These are phyloP conservation scores for Entomortierella parvispora DNA, from an alignment of 192 early-diverging fungal genomes.

Conservation along the genomic window DNA sequence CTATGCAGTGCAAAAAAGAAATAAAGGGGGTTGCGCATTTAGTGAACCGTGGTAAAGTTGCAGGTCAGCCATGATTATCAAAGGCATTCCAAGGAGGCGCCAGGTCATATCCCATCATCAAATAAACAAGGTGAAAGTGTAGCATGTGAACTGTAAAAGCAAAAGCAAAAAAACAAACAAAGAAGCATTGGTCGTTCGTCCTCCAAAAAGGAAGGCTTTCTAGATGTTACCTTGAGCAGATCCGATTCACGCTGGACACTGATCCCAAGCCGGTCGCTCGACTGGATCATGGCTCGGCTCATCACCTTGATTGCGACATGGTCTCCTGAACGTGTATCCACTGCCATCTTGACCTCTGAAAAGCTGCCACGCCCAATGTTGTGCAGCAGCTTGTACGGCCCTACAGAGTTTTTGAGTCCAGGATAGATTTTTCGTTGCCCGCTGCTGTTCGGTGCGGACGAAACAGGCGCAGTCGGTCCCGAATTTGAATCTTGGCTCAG, in stretches of 20 bases:
- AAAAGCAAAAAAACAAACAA: not conserved
- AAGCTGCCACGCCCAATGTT: conserved; percentile 67
- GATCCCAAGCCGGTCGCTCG: conserved; percentile 47
- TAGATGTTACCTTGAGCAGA: conserved; percentile 51
- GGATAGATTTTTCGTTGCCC: conserved; percentile 38
- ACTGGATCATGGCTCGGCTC: conserved; percentile 55
- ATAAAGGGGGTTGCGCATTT: conserved; percentile 6
- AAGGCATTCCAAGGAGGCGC: not conserved
- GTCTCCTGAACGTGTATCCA: conserved; percentile 54
- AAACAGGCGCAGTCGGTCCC: not conserved
- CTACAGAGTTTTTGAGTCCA: conserved; percentile 47
- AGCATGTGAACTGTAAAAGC: not conserved
- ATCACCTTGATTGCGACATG: conserved; percentile 70
- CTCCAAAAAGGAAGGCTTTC: too few relatives aligned
- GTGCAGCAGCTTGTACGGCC: conserved; percentile 39
- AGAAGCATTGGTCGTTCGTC: too few relatives aligned
- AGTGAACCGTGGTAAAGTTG: conserved; percentile 3
- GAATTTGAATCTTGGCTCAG: conserved; percentile 7
- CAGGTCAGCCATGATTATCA: not conserved
- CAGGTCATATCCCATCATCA: too few relatives aligned
- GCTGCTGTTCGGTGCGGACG: not conserved
- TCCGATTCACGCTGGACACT: conserved; percentile 55
- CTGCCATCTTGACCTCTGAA: conserved; percentile 69
- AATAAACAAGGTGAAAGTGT: conserved; percentile 5
- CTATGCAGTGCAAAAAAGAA: conserved; percentile 27